Conservation (phyloP, 2,329 filamentous ascomycete species). For the Mycosphaerelloides madeirae region DNA sequence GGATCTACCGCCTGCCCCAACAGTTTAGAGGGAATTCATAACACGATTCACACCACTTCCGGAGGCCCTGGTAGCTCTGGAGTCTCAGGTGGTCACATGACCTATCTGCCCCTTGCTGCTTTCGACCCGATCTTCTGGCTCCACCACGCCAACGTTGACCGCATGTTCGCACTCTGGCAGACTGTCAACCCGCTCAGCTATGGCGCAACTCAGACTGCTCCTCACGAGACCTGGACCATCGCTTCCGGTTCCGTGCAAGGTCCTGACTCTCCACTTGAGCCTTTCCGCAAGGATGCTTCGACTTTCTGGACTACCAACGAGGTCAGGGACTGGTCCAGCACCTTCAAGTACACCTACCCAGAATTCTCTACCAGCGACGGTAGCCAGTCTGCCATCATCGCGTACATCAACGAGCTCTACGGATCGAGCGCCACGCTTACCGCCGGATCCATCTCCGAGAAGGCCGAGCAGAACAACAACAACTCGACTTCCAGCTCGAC, state of each 20-base stretch:
- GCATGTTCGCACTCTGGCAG: constrained; percentile 75
- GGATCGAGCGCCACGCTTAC: constrained; percentile 32
- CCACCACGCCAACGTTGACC: constrained; percentile 70
- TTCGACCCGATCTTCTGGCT: constrained; percentile 78
- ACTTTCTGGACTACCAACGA: constrained; percentile 65
- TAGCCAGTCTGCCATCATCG: constrained; percentile 47
- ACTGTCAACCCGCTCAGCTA: constrained; percentile 64
- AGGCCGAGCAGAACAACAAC: constrained; percentile 4
- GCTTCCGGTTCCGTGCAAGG: constrained; percentile 45
- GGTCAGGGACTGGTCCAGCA: constrained; percentile 57
- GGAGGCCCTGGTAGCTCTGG: constrained; percentile 23
- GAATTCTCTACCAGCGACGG: constrained; percentile 51
- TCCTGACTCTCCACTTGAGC: constrained; percentile 34
- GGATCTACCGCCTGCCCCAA: constrained; percentile 24
- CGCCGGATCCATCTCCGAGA: constrained; percentile 9
- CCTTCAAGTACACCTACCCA: constrained; percentile 70
- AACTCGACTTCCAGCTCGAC: constrained; percentile 1
- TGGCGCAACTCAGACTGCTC: constrained; percentile 52
- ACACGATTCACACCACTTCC: constrained; percentile 30
- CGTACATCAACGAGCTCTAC: constrained; percentile 52
- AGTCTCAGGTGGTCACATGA: constrained; percentile 56
- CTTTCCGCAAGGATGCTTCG: constrained; percentile 58
- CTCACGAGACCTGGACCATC: constrained; percentile 60
- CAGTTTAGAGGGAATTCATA: constrained; percentile 34
- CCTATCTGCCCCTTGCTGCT: constrained; percentile 62